These are phyloP conservation scores for Neofusicoccum ribis DNA, from an alignment of 2,329 filamentous ascomycete species.

Conservation along the genomic window DNA sequence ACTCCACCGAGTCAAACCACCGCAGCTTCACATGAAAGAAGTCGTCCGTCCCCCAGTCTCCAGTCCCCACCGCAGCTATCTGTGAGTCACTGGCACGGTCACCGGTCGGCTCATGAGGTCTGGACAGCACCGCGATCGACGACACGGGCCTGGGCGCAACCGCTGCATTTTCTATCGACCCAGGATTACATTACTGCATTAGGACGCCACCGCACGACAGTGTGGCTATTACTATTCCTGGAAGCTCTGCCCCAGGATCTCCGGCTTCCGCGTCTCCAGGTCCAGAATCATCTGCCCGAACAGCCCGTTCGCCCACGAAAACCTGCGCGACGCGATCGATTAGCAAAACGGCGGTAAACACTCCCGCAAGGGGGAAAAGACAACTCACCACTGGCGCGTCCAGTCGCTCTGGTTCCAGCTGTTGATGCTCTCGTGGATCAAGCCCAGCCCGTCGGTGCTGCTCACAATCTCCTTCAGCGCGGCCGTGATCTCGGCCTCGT, in stretches of 20 bases:
- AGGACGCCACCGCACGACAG: not conserved
- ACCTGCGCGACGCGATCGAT: constrained; percentile 26
- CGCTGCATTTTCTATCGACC: too few species aligned
- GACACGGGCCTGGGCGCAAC: not conserved
- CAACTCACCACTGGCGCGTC: constrained; percentile 49
- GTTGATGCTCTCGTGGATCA: constrained; percentile 56
- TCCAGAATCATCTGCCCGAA: constrained; percentile 54
- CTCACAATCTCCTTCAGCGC: constrained; percentile 48
- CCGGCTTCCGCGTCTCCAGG: constrained; percentile 46
- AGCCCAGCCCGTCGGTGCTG: constrained; percentile 49
- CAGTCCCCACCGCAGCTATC: not conserved
- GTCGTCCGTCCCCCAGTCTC: too few species aligned
- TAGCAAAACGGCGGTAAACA: not conserved
- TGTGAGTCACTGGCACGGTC: constrained; percentile 12
- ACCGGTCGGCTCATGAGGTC: constrained; percentile 7
- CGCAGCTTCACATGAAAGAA: not conserved
- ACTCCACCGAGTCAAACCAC: not conserved
- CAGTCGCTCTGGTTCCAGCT: constrained; percentile 48
- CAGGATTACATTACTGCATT: constrained; percentile 12
- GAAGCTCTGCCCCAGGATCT: constrained; percentile 45
- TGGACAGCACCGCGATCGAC: constrained; percentile 2
- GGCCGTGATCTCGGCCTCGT: constrained; percentile 48
- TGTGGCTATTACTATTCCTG: constrained; percentile 28
- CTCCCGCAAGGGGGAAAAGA: not conserved
- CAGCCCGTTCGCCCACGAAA: constrained; percentile 54